Evolutionary conservation across 257 asterid species (phyloP).

Genomic region (Scutellaria galericulata): DNA sequence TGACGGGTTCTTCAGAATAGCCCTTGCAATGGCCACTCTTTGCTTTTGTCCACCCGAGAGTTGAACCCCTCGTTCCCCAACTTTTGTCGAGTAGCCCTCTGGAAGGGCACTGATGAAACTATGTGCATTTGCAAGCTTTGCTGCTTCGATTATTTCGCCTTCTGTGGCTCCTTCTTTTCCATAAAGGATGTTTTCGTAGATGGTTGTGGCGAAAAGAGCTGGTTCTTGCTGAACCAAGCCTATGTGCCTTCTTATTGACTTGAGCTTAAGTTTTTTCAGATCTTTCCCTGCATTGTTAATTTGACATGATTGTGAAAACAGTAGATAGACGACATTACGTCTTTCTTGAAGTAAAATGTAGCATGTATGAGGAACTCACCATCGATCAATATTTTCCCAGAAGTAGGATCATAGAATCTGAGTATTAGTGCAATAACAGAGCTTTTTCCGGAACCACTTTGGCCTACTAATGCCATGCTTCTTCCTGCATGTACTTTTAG

Average conservation of each 20-base stretch:
- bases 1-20: slow-evolving; percentile 74
- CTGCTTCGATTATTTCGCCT: slow-evolving; percentile 83
- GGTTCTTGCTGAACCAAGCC: slow-evolving; percentile 98
- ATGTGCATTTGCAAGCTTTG: slow-evolving; percentile 91
- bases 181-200: slow-evolving; percentile 83
- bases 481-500: slow-evolving; percentile 74
- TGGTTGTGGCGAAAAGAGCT: slow-evolving; percentile 91
- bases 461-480: slow-evolving; percentile 95
- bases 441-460: slow-evolving; percentile 98
- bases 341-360: not conserved
- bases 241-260: slow-evolving; percentile 80
- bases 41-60: slow-evolving; percentile 90
- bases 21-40: slow-evolving; percentile 86
- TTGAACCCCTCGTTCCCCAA: slow-evolving; percentile 85
- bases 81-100: slow-evolving; percentile 81
- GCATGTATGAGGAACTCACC: slow-evolving; percentile 54
- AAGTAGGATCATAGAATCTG: slow-evolving; percentile 86
- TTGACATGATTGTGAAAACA: slow-evolving; percentile 3
- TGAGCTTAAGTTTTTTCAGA: slow-evolving; percentile 76
- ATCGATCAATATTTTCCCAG: slow-evolving; percentile 78
- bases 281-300: slow-evolving; percentile 71
- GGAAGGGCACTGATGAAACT: slow-evolving; percentile 80
- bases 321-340: not conserved
- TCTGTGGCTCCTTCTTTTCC: slow-evolving; percentile 97
- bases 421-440: slow-evolving; percentile 86